Evolutionary conservation across 805 yeast species (phyloP), one percentile per base, ranked within the genome.

Genomic region (Wickerhamomyces mucosus): DNA sequence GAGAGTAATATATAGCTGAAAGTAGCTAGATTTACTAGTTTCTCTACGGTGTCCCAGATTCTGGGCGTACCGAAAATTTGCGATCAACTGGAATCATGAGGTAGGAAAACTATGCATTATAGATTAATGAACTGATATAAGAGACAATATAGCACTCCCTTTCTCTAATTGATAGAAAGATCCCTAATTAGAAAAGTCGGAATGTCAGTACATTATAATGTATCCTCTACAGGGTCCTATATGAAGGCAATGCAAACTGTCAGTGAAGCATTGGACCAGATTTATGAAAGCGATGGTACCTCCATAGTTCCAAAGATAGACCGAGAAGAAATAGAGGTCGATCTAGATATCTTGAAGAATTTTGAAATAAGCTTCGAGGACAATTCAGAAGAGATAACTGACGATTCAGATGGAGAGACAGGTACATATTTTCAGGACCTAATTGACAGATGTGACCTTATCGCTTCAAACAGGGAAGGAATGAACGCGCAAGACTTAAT

Each of bases 231-330:
- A 8, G 69, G 72, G 53, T 79, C 92, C 15, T 81, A 72, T 53
- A 72, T 81, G 80, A 71, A 70, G 49, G 89, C 92, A 14, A 78
- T 81, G 85, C 70, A 67, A 50, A 68, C 75, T 3, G 72, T 81
- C 78, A 59, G 71, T n/a, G 72, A 68, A 6, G 52, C 65, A 1
- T 48, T 75, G 35, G 50, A 54, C 3, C 37, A 26, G 5, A 15
- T 47, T 1, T 43, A 70, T 12, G 44, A 52, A 2, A 27, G 29
- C 14, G 41, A 18, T 11, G 28, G 15, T n/a, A 25, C 38, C 14
- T 27, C 43, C 15, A 62, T 58, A 20, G 29, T 48, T 7, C 71
- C 73, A 1, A 55, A 44, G 21, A 49, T 63, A 15, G 68, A 65
- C 35, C 48, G 37, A 12, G 55, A 55, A 22, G 67, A 63, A 27